phyloP scores from a whole-genome alignment of 1,284 basidiomycete genomes.

The Trametes hirsuta region DNA sequence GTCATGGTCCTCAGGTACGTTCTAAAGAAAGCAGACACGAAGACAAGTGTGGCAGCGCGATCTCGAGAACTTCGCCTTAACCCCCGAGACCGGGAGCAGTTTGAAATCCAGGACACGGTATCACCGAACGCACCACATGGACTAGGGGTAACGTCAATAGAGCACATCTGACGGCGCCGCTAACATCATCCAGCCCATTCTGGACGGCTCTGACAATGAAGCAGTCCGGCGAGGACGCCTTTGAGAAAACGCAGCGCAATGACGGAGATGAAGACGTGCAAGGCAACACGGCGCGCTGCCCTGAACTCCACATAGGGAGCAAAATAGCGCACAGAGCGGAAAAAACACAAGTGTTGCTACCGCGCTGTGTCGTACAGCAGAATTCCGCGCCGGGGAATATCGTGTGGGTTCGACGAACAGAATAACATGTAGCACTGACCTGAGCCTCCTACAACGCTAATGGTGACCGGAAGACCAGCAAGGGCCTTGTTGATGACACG shows the following conservation, averaged over 20 bases:
- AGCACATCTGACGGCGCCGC: neutral
- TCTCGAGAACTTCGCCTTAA: constrained; percentile 14
- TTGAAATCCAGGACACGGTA: neutral
- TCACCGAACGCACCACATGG: neutral
- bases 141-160: neutral
- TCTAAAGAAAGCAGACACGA: constrained; percentile 3
- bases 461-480: constrained; percentile 85
- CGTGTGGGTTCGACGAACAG: no score
- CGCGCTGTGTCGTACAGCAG: neutral
- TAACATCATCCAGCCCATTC: neutral
- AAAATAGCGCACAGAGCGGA: no score
- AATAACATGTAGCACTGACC: constrained; percentile 49
- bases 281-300: no score
- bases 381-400: neutral
- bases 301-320: no score
- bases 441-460: constrained; percentile 89
- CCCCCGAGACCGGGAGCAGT: neutral
- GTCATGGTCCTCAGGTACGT: constrained; percentile 5
- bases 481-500: constrained; percentile 85
- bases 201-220: neutral
- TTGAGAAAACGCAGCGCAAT: neutral
- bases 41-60: neutral
- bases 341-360: no score
- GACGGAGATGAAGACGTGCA: no score
- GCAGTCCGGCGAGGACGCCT: neutral